Conservation (phyloP, 1,284 basidiomycete genomes). For the Cutaneotrichosporon sp. region DNA sequence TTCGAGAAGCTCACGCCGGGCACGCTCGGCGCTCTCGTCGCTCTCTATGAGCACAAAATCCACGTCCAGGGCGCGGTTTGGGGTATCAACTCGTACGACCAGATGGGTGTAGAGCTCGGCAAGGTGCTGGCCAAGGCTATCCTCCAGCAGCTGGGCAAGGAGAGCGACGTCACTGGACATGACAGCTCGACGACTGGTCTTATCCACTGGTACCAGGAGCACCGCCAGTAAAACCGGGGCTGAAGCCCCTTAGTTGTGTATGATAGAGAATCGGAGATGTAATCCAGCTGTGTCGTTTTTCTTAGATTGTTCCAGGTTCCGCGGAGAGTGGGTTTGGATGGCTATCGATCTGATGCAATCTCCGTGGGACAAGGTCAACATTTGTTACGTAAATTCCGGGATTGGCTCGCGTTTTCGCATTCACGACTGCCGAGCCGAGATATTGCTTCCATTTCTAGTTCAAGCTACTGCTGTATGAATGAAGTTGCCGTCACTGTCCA, state of each 20-base stretch:
- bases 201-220: constrained; percentile 90
- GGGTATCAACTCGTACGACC: constrained; percentile 93
- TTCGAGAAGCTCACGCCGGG: constrained; percentile 90
- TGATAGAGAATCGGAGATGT: constrained; percentile 8
- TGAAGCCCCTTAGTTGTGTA: constrained; percentile 5
- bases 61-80: constrained; percentile 95
- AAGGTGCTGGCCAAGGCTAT: constrained; percentile 95
- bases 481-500: neutral
- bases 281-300: neutral
- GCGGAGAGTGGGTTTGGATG: neutral
- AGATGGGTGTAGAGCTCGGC: constrained; percentile 85
- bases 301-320: neutral
- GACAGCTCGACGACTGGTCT: constrained; percentile 93
- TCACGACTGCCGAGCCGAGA: constrained; percentile 4
- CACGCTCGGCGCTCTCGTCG: constrained; percentile 66
- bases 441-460: neutral
- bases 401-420: constrained; percentile 1
- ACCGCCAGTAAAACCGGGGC: constrained; percentile 56
- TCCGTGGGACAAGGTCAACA: neutral
- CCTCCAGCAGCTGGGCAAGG: constrained; percentile 75
- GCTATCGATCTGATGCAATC: neutral
- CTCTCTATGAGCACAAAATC: constrained; percentile 85
- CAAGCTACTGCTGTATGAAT: too few species aligned
- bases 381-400: neutral
- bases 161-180: constrained; percentile 82